Evolutionary conservation across 1,284 basidiomycete genomes (phyloP), one percentile per base, ranked within the genome.

Genomic region (Rhizoctonia solani): DNA sequence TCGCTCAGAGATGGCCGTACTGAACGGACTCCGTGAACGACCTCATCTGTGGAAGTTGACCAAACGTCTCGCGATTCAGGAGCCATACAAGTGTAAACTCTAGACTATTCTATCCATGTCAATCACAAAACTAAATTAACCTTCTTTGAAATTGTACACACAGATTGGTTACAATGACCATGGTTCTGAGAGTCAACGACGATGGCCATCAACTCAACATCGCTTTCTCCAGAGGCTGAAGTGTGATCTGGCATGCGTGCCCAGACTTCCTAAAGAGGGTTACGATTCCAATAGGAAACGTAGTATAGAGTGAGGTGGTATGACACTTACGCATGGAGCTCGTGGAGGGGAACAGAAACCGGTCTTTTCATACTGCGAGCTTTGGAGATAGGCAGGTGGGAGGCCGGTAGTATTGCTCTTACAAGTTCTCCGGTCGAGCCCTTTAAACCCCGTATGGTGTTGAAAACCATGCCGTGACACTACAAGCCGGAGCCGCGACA

Each of bases 161-260:
- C 46, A 23, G 39, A 42, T 21, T 27, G 25, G 39, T 46, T 41
- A 11, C 21, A 21, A 34, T 39, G 4, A 11, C 21, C 11, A 34
- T 39, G 4, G 16, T 37, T 16, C 13, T 54, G 37, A 16, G 9
- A 32, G 16, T 41, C 19, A 4, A 29, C 34, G 5, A 65, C 41
- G 32, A 65, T 29, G 19, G 61, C 61, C 61, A 65, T 42, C 50
- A 65, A 39, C 50, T 65, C 61, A 11, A 65, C 50, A 41, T 65
- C 52, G 19, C 61, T 65, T 29, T 65, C 61, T 8, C 61, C 61
- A 23, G 61, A 54, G 13, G 37, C 19, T 4, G 59, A 50, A 2
- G 32, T 41, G 21, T 29, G 27, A 19, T 54, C 61, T 4, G 61
- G 61, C 61, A 65, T 65, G 21, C 61, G 61, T 29, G 61, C 61